Evolutionary conservation across 257 asterid species (phyloP).

Genomic region (Penstemon eatonii): DNA sequence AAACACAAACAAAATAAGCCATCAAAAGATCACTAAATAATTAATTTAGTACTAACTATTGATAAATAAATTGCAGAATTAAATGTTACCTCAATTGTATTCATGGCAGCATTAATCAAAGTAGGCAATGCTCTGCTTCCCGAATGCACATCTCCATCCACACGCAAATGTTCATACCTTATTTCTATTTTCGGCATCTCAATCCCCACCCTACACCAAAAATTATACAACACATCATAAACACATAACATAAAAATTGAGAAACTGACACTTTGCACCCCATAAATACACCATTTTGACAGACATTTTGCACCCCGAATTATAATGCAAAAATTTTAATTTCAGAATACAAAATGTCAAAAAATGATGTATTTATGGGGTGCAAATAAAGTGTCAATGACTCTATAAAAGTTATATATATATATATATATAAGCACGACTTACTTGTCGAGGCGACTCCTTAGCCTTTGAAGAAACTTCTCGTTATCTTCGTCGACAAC

Average conservation of each 20-base stretch:
- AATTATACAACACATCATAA: no score
- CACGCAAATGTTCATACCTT: conserved; percentile 36
- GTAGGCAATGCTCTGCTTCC: conserved; percentile 45
- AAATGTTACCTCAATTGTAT: conserved; percentile 31
- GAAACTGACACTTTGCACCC: no score
- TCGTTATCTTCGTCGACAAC: conserved; percentile 40
- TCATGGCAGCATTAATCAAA: conserved; percentile 33
- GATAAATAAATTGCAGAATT: neutral
- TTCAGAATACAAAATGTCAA: no score
- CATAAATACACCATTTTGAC: no score
- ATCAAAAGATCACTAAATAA: neutral
- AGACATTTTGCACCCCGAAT: no score
- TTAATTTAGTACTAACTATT: neutral
- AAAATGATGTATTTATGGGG: no score
- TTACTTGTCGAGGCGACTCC: conserved; percentile 33
- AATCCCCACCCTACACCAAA: conserved; percentile 33
- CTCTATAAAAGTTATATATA: no score
- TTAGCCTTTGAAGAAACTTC: conserved; percentile 33
- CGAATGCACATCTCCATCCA: conserved; percentile 38
- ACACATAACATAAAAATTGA: no score
- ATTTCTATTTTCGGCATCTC: conserved; percentile 37
- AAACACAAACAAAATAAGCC: conserved; percentile 14
- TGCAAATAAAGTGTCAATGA: no score
- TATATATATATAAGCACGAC: no score
- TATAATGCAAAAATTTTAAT: no score